Evolutionary conservation across 2,329 filamentous ascomycete genomes (phyloP).

Genomic region (Pestalotiopsis sp.): DNA sequence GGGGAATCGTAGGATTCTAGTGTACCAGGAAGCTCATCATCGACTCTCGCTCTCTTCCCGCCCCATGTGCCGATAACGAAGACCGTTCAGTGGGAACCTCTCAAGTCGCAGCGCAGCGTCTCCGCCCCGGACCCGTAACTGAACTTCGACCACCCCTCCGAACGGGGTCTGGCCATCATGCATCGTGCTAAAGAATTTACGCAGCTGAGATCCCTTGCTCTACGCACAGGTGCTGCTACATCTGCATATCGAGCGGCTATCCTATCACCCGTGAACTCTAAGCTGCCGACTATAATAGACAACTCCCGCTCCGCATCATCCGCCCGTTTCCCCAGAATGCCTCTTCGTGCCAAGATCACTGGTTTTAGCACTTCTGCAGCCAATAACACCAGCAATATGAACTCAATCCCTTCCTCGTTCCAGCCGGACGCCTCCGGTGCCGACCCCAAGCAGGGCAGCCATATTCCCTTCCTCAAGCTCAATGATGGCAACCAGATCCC

Average conservation of each 20-base stretch:
- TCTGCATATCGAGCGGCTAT: not conserved
- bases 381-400: slow-evolving; percentile 34
- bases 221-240: not conserved
- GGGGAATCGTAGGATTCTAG: not conserved
- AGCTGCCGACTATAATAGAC: not conserved
- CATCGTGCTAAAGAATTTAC: not conserved
- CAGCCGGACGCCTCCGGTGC: slow-evolving; percentile 41
- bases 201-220: not conserved
- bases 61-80: not conserved
- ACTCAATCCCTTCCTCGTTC: slow-evolving; percentile 43
- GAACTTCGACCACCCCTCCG: not conserved
- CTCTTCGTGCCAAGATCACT: not conserved
- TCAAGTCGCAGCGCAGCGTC: not conserved
- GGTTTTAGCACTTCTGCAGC: too few species aligned
- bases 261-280: not conserved
- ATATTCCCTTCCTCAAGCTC: slow-evolving; percentile 65
- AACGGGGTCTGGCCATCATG: not conserved
- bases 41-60: not conserved
- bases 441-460: slow-evolving; percentile 41
- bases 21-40: not conserved
- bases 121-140: not conserved
- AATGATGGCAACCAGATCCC: slow-evolving; percentile 77
- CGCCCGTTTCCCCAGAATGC: not conserved
- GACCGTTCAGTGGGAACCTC: not conserved
- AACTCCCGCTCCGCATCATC: not conserved